Conservation (phyloP, 768 basidiomycete genomes). For the Phylloporus rhodoxanthus region DNA sequence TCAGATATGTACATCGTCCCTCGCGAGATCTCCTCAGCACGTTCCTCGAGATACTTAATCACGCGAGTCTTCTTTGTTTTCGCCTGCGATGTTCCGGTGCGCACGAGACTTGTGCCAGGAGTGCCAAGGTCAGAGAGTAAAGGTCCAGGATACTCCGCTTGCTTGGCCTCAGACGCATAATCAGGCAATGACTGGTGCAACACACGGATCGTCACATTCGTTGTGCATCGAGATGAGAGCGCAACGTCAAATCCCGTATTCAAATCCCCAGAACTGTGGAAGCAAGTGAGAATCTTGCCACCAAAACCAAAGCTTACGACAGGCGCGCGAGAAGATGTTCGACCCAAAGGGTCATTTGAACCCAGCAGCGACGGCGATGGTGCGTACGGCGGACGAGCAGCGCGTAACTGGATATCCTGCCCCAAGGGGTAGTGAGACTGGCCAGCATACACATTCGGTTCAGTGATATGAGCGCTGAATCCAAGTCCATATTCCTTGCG, state of each 20-base stretch:
- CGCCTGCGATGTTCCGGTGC: slow-evolving; percentile 50
- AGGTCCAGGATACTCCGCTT: slow-evolving; percentile 77
- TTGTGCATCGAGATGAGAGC: slow-evolving; percentile 63
- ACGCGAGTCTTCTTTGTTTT: slow-evolving; percentile 86
- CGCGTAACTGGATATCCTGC: slow-evolving; percentile 28
- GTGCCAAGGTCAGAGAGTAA: slow-evolving; percentile 71
- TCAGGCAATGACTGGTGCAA: slow-evolving; percentile 68
- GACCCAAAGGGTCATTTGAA: slow-evolving; percentile 74
- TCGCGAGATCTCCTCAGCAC: slow-evolving; percentile 69
- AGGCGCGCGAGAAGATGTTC: slow-evolving; percentile 67
- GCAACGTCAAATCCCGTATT: slow-evolving; percentile 76
- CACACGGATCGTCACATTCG: slow-evolving; percentile 60
- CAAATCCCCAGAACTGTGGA: slow-evolving; percentile 63
- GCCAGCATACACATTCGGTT: slow-evolving; percentile 13
- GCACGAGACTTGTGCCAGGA: slow-evolving; percentile 60
- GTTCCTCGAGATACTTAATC: slow-evolving; percentile 67
- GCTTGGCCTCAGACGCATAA: slow-evolving; percentile 49
- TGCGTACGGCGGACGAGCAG: slow-evolving; percentile 58
- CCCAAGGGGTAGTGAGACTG: slow-evolving; percentile 15
- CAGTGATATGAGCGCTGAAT: slow-evolving; percentile 14
- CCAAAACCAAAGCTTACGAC: slow-evolving; percentile 90
- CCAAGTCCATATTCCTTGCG: slow-evolving; percentile 28
- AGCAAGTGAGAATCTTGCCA: slow-evolving; percentile 85
- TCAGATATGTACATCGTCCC: slow-evolving; percentile 67
- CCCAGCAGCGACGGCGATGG: slow-evolving; percentile 81